Evolutionary conservation across 2,329 filamentous ascomycete species (phyloP), one percentile per base, ranked within the genome.

Genomic region (Claviceps pazoutovae): DNA sequence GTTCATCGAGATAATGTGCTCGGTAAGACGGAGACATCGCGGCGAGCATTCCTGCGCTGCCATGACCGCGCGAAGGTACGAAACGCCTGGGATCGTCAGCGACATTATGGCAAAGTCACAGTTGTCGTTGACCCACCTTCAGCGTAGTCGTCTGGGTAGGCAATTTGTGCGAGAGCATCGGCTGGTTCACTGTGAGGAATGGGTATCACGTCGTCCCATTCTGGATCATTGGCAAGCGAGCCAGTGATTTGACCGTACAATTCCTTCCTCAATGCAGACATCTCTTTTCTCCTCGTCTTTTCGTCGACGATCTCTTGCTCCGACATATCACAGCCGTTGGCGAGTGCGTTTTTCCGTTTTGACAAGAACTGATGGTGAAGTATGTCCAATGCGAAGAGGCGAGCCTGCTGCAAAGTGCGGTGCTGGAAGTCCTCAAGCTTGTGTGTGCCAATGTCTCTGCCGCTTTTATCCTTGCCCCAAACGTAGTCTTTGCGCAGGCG

Each of bases 11-110:
- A 98, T 97, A 63, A 98, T 83, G 67, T 91, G 82, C 64, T 89
- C 84, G 4, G 93, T 98, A 56, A 98, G 79, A 36, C 74, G 77
- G 44, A 98, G 76, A 38, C 82, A 86, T 47, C 93, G 79, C 21
- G 83, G 77, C 23, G 86, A 89, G 72, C 84, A 78, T 68, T 98
- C 93, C 64, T 94, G 85, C 47, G 74, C 75, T 14, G 87, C 86
- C 91, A 98, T 98, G 59, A 95, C 79, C 55, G 93, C 90, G 55
- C 93, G 86, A 50, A 98, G 80, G 69, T 97, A 98, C 45, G 86
- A 83, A 71, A 95, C 93, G 46, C 88, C 90, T 83, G 44, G 21
- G n/a, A 9, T 38, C 5, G 46, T 53, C 46, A 54, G 53, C 46
- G 30, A 41, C 39, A 19, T n/a, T 16, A 38, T 38, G 38, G 30